phyloP scores from a whole-genome alignment of 176 grass and related monocot genomes.

The Alopecurus myosuroides region DNA sequence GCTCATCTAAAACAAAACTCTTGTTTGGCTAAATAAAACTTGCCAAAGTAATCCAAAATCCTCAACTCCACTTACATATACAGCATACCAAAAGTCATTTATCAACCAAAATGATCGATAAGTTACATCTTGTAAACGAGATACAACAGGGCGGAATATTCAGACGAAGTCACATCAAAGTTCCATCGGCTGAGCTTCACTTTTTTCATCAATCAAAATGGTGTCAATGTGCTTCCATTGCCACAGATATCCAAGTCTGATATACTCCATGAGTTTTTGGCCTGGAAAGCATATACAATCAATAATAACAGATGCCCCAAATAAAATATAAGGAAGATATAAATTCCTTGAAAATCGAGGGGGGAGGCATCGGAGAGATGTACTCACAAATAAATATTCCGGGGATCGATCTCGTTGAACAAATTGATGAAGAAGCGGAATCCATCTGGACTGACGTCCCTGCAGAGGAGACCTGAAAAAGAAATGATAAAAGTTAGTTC shows the following conservation, averaged over 20 bases:
- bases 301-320: not conserved
- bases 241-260: constrained; percentile 47
- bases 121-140: constrained; percentile 2
- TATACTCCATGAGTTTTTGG: constrained; percentile 48
- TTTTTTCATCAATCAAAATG: not conserved
- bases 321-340: not conserved
- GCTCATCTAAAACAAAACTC: too few species aligned
- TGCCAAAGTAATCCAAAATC: not conserved
- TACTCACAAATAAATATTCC: constrained; percentile 85
- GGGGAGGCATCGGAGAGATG: not conserved
- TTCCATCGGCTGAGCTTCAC: not conserved
- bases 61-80: not conserved
- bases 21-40: not conserved
- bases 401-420: constrained; percentile 86
- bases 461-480: constrained; percentile 75
- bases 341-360: not conserved
- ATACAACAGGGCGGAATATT: not conserved
- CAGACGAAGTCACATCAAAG: not conserved
- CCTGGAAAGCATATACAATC: constrained; percentile 26
- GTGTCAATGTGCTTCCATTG: constrained; percentile 35
- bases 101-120: constrained; percentile 7
- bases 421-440: constrained; percentile 92
- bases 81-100: not conserved
- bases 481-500: not conserved
- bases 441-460: constrained; percentile 89